Evolutionary conservation across 1,284 basidiomycete species (phyloP), one percentile per base, ranked within the genome.

Genomic region (Stygiomarasmius scandens): DNA sequence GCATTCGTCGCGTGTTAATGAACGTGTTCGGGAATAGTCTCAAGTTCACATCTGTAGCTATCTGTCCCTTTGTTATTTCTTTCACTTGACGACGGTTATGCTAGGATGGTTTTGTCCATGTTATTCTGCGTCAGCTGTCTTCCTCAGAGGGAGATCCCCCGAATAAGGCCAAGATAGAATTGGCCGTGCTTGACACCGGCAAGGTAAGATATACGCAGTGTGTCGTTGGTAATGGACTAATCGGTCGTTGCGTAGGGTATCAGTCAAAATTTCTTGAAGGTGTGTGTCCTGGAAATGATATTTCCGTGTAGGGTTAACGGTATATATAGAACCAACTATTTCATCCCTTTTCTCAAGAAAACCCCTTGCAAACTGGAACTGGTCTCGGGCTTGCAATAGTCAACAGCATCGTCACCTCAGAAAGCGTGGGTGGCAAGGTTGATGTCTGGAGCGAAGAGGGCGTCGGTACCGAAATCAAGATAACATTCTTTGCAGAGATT

Each of bases 301-400:
- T 25, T 51, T 49, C 14, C 14, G 6, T 38, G 46, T 56, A 32
- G 2, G n/a, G 47, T 52, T 66, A 12, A 61, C 56, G 64, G 22
- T 51, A 43, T 60, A 58, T 54, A 32, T 66, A 95, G 86, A 95
- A 97, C 64, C 94, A 97, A 74, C 80, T 98, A 2, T 98, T 98
- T 77, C 95, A 97, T 66, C 96, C 96, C 0, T 98, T 98, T 74
- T 95, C 95, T 0, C 96, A 98, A 76, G 91, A 93, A 71, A 94
- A 95, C 65, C 91, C 93, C 1, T 71, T 94, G 9, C 94, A 96
- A 67, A 90, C 94, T 1, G 96, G 96, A 1, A 98, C 96, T 0
- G 96, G 96, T 16, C 83, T 98, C 2, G 96, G 96, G n/a, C 85
- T 98, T 22, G 95, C 96, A 22, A 98, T 98, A 64, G 96, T 98